A percentile compares a stretch with the other conserved stretches of the same genome.
Conservation (phyloP, 2,329 filamentous ascomycete genomes). For the Phialophora verrucosa region DNA sequence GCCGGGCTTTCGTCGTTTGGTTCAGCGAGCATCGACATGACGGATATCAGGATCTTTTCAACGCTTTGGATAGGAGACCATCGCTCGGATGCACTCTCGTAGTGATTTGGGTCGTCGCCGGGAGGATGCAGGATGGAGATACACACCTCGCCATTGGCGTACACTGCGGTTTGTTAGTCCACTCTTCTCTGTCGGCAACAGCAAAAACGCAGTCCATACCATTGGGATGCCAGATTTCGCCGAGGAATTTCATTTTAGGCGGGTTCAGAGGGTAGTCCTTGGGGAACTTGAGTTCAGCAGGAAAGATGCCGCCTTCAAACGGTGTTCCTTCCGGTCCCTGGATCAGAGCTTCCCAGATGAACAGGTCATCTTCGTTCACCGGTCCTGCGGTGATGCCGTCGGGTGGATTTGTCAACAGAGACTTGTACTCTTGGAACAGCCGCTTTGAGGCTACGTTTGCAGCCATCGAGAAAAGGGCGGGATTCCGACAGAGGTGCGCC, state of each 20-base stretch:
- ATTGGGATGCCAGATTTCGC: constrained; percentile 96
- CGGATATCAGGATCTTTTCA: constrained; percentile 94
- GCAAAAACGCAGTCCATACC: constrained; percentile 58
- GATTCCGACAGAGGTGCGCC: background rate
- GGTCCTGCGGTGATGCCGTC: constrained; percentile 97
- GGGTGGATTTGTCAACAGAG: constrained; percentile 91
- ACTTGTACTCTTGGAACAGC: constrained; percentile 94
- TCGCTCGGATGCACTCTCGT: constrained; percentile 92
- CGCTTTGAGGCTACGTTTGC: constrained; percentile 69
- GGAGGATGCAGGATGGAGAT: constrained; percentile 98
- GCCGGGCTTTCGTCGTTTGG: constrained; percentile 96
- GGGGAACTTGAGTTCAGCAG: constrained; percentile 91
- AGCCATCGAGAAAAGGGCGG: constrained; percentile 46
- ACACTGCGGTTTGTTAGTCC: constrained; percentile 64
- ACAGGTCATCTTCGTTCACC: constrained; percentile 90
- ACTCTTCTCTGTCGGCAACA: background rate
- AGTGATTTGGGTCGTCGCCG: constrained; percentile 97
- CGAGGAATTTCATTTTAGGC: constrained; percentile 93
- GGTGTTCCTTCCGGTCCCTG: constrained; percentile 94
- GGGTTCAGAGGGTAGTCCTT: constrained; percentile 96
- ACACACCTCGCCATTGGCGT: constrained; percentile 88
- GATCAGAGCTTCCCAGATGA: constrained; percentile 95
- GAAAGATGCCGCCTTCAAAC: constrained; percentile 94
- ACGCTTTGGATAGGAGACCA: constrained; percentile 98
- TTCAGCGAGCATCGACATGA: constrained; percentile 98